These are phyloP conservation scores for Xylariales sp. DNA, from an alignment of 2,329 filamentous ascomycete genomes.

Conservation along the genomic window DNA sequence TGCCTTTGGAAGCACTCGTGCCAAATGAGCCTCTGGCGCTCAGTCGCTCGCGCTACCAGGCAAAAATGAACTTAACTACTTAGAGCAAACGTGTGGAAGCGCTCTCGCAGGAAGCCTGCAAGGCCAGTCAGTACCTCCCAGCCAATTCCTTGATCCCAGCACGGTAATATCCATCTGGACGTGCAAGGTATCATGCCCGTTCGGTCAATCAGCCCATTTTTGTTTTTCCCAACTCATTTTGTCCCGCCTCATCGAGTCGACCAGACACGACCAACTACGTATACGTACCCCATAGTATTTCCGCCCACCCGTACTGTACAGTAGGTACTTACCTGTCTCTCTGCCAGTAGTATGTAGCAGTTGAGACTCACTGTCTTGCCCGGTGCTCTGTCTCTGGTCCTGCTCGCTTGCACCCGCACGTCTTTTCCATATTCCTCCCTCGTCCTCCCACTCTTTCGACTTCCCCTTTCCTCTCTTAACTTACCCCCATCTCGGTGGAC, in stretches of 20 bases:
- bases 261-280: neutral
- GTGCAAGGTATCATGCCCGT: constrained; percentile 4
- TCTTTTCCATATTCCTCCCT: constrained; percentile 9
- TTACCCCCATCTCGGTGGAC: too few species aligned
- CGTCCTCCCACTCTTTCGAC: constrained; percentile 10
- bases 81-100: too few species aligned
- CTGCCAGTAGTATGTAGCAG: neutral
- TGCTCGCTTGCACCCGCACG: constrained; percentile 17
- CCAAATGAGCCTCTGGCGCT: too few species aligned
- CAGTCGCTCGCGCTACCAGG: too few species aligned
- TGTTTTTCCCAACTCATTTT: neutral
- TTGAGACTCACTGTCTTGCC: neutral
- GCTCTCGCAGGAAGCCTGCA: neutral
- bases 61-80: too few species aligned
- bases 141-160: too few species aligned
- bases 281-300: constrained; percentile 3
- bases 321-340: too few species aligned
- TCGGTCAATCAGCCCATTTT: constrained; percentile 3
- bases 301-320: too few species aligned
- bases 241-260: neutral
- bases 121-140: too few species aligned
- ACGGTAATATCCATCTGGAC: constrained; percentile 1
- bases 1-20: too few species aligned
- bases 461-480: too few species aligned
- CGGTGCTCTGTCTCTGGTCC: constrained; percentile 15